A percentile compares a stretch with the other conserved stretches of the same genome.
phyloP scores from a whole-genome alignment of 805 yeast species.

The Ascoidea asiatica region DNA sequence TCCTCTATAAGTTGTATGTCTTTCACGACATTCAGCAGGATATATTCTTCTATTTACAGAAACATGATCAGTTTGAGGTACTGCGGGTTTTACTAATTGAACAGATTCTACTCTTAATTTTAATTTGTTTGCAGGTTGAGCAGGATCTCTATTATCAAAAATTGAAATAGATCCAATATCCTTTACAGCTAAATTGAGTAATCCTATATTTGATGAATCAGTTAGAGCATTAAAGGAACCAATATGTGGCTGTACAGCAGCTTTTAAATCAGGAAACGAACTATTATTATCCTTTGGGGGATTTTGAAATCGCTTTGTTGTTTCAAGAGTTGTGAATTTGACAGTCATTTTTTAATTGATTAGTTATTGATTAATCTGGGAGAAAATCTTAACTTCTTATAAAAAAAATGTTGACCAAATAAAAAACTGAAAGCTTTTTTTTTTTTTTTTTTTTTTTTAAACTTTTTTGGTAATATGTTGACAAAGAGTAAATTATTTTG shows the following conservation, averaged over 20 bases:
- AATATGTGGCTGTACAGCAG: conserved; percentile 89
- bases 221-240: conserved; percentile 94
- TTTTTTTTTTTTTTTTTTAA: too few species aligned
- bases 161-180: conserved; percentile 82
- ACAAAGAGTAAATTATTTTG: too few species aligned
- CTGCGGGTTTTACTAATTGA: conserved; percentile 74
- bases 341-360: too few species aligned
- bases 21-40: conserved; percentile 86
- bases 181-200: conserved; percentile 70
- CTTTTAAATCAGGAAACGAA: conserved; percentile 68
- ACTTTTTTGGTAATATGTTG: too few species aligned
- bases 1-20: conserved; percentile 73
- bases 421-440: too few species aligned
- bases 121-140: conserved; percentile 73
- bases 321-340: conserved; percentile 58
- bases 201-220: conserved; percentile 76
- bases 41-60: conserved; percentile 65
- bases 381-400: too few species aligned
- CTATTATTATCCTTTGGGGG: conserved; percentile 86
- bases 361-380: too few species aligned
- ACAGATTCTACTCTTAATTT: conserved; percentile 79
- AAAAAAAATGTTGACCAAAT: too few species aligned
- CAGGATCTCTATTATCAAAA: conserved; percentile 64
- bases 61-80: conserved; percentile 54
- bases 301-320: conserved; percentile 71